These are phyloP conservation scores for Podosphaera leucotricha DNA, from an alignment of 2,329 filamentous ascomycete species.

Conservation along the genomic window DNA sequence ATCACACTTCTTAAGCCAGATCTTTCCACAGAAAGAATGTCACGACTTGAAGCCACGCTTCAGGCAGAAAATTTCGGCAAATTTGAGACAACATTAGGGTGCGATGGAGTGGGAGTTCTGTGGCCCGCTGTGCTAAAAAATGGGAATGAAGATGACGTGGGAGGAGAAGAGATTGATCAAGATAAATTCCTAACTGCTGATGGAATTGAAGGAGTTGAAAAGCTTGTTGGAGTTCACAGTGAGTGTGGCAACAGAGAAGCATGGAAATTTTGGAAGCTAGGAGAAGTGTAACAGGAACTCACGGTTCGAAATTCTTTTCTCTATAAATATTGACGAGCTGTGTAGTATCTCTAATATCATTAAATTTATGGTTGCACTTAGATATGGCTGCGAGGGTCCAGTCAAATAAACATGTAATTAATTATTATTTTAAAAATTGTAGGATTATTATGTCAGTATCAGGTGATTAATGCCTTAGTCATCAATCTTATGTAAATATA, in stretches of 20 bases:
- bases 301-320: background rate
- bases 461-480: background rate
- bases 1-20: conserved; percentile 69
- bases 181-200: conserved; percentile 70
- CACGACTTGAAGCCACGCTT: conserved; percentile 39
- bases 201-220: conserved; percentile 66
- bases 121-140: conserved; percentile 84
- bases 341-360: conserved; percentile 4
- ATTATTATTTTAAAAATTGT: too few species aligned
- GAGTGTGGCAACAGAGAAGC: conserved; percentile 46
- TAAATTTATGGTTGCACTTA: conserved; percentile 4
- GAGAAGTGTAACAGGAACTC: conserved; percentile 12
- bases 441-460: background rate
- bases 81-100: conserved; percentile 76
- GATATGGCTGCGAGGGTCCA: too few species aligned
- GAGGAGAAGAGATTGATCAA: conserved; percentile 79
- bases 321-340: conserved; percentile 1
- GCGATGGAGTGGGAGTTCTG: conserved; percentile 80
- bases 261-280: conserved; percentile 69
- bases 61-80: conserved; percentile 52
- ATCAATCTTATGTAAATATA: background rate
- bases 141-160: conserved; percentile 50
- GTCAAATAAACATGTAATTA: too few species aligned
- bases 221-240: conserved; percentile 57
- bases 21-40: conserved; percentile 29